These are phyloP conservation scores for Geotrichum histeridarum DNA, from an alignment of 1,139 yeast genomes.

Conservation along the genomic window DNA sequence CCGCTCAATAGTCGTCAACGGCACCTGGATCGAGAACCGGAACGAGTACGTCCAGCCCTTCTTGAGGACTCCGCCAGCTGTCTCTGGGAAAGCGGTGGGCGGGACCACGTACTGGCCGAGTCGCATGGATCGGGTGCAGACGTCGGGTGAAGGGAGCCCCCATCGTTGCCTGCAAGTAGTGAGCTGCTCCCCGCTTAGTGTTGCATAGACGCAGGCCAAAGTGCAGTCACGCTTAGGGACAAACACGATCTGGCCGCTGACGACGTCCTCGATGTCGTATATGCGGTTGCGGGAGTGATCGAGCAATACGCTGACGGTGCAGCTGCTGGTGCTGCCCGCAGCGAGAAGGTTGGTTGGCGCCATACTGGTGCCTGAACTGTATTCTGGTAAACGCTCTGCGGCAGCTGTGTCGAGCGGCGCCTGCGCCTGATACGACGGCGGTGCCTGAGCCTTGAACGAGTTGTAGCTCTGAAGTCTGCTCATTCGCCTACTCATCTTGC, in stretches of 20 bases:
- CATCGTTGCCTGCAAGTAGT: neutral
- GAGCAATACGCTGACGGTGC: neutral
- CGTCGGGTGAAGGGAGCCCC: neutral
- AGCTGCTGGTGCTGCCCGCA: neutral
- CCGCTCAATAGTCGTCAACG: neutral
- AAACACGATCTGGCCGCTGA: conserved; percentile 10
- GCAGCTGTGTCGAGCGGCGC: no score
- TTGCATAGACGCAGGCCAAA: conserved; percentile 4
- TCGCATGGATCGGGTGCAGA: neutral
- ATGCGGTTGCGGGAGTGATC: neutral
- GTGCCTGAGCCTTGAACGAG: no score
- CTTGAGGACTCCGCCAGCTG: neutral
- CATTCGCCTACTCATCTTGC: no score
- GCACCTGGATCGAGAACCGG: conserved; percentile 11
- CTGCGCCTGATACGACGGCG: no score
- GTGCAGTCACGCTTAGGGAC: conserved; percentile 2
- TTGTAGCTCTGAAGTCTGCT: no score
- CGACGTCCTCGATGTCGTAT: conserved; percentile 11
- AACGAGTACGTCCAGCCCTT: conserved; percentile 8
- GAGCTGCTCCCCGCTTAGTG: conserved; percentile 12
- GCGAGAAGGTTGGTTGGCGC: neutral
- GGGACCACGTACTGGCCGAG: conserved; percentile 1
- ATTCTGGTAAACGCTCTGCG: neutral
- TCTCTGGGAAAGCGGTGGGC: neutral
- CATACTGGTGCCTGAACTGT: conserved; percentile 5